phyloP scores from a whole-genome alignment of 2,329 filamentous ascomycete species.

The Sarocladium kiliense region DNA sequence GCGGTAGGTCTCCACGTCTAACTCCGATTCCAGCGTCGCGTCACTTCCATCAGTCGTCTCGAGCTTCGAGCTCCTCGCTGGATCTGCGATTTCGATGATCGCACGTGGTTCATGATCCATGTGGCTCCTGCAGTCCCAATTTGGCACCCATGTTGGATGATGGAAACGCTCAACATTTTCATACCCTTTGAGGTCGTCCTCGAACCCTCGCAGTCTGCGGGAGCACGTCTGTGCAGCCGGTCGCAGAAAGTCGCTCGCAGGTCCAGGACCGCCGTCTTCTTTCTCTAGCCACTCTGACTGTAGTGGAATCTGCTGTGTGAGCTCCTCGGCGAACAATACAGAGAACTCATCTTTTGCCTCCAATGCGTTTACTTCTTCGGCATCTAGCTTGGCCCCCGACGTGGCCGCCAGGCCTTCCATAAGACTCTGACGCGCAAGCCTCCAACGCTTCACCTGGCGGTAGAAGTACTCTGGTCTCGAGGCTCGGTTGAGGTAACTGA shows the following conservation, averaged over 20 bases:
- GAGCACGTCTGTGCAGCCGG: neutral
- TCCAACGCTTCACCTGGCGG: neutral
- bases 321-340: neutral
- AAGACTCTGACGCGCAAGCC: neutral
- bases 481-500: conserved; percentile 2
- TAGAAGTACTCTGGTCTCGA: neutral
- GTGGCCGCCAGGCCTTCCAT: neutral
- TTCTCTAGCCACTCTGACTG: neutral
- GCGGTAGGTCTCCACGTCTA: neutral
- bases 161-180: neutral
- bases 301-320: neutral
- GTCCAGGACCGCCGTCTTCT: neutral
- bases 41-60: neutral
- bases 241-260: neutral
- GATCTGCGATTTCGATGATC: neutral
- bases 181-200: neutral
- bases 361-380: neutral
- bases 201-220: neutral
- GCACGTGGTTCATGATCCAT: neutral
- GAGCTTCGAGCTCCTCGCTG: neutral
- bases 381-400: neutral
- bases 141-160: conserved; percentile 6
- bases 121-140: neutral
- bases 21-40: neutral
- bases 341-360: neutral